Evolutionary conservation across 2,329 filamentous ascomycete genomes (phyloP).

Genomic region (Fusarium palustre): DNA sequence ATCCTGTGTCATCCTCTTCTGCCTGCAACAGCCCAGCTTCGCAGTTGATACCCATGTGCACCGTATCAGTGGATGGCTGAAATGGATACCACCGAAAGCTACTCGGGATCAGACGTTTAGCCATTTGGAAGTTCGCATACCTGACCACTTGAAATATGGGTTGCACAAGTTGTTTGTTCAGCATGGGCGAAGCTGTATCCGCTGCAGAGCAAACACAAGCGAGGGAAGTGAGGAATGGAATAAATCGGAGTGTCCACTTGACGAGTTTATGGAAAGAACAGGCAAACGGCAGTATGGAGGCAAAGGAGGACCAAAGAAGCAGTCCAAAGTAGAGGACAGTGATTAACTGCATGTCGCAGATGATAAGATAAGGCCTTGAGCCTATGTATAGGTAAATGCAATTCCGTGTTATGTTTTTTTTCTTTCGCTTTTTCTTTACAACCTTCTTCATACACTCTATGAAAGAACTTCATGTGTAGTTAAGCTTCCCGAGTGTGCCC

Average conservation of each 20-base stretch:
- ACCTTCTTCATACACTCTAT: neutral
- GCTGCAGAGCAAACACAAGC: constrained; percentile 45
- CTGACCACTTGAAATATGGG: constrained; percentile 45
- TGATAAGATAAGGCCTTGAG: constrained; percentile 1
- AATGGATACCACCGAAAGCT: constrained; percentile 46
- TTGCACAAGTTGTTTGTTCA: constrained; percentile 46
- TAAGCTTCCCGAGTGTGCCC: neutral
- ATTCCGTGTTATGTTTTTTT: no score
- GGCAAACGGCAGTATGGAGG: constrained; percentile 41
- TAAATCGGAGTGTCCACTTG: constrained; percentile 40
- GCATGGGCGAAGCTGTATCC: constrained; percentile 44
- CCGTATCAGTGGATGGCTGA: constrained; percentile 44
- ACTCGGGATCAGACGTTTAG: constrained; percentile 46
- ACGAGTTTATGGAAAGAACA: constrained; percentile 41
- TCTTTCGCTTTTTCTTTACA: constrained; percentile 2
- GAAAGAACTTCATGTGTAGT: neutral
- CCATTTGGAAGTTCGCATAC: constrained; percentile 46
- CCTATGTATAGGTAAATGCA: no score
- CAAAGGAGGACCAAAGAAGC: constrained; percentile 34
- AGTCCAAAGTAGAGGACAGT: constrained; percentile 33
- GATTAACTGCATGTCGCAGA: constrained; percentile 17
- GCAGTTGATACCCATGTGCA: constrained; percentile 48
- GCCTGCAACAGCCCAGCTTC: constrained; percentile 46
- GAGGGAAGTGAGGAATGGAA: constrained; percentile 47
- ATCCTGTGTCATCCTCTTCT: constrained; percentile 48